A percentile compares a stretch with the other conserved stretches of the same genome.
These are phyloP conservation scores for Agastache rugosa DNA, from an alignment of 257 asterid genomes.

Conservation along the genomic window DNA sequence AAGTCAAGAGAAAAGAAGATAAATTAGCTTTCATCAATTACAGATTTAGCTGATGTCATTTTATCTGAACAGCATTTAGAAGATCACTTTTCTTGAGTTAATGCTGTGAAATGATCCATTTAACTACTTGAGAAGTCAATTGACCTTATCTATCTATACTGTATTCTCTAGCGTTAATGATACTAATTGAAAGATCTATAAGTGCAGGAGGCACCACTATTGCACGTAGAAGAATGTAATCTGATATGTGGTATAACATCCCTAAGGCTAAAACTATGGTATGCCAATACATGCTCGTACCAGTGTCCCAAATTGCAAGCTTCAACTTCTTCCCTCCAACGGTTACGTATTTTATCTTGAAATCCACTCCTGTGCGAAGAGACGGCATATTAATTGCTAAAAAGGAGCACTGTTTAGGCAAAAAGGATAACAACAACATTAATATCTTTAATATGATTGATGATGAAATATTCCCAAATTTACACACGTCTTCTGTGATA, in stretches of 20 bases:
- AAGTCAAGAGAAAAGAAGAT: not conserved
- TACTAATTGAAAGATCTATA: too few relatives aligned
- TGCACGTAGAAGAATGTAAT: not conserved
- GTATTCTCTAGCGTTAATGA: not conserved
- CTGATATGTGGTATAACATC: too few relatives aligned
- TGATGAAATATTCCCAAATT: too few relatives aligned
- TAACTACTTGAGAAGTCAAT: not conserved
- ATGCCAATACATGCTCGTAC: constrained; percentile 44
- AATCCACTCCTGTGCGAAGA: constrained; percentile 76
- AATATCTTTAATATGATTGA: too few relatives aligned
- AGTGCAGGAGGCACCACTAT: too few relatives aligned
- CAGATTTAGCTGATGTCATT: not conserved
- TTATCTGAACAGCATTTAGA: not conserved
- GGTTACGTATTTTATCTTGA: constrained; percentile 89
- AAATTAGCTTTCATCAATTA: not conserved
- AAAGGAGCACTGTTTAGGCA: too few relatives aligned
- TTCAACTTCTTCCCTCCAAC: constrained; percentile 90
- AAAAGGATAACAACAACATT: not conserved
- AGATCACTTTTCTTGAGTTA: not conserved
- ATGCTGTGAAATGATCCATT: not conserved
- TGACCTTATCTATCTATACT: not conserved
- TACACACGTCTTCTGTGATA: too few relatives aligned
- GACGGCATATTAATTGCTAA: too few relatives aligned
- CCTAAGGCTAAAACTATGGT: not conserved
- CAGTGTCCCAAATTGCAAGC: constrained; percentile 99